Base-by-base conservation (phyloP, 805 yeast genomes). In the Lipomyces orientalis region DNA sequence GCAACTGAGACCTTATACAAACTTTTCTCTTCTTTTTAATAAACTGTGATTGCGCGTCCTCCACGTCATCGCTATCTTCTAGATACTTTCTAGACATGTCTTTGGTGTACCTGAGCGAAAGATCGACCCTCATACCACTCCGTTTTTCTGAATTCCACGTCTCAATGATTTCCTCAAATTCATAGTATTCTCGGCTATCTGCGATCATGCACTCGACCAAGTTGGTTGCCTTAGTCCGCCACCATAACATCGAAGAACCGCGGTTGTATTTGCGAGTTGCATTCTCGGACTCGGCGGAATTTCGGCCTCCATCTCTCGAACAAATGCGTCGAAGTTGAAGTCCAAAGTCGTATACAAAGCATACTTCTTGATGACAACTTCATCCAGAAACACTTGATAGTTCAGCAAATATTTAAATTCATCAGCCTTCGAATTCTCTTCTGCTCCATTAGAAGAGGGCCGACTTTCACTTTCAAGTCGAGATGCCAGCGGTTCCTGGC, bases 261-360 rank as follows among this genome's bases (percentile, higher is more conserved):
- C 49, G 16, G 49, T 39, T 39, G 2, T 39, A 16, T 49, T 49
- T 49, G 52, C 52, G 10, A 49, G 52, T 22, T 9, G 25, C 52
- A 49, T 49, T 0, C 52, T n/a, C 22, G 52, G 52, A 49, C 9
- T 49, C 52, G 3, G 52, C 19, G 52, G 49, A 39, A 39, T 14
- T 12, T 39, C 49, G 12, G 49, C 49, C 49, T 49, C 52, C 14
- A 49, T 49, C 25, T 49, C 52, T 22, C 52, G 25, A 22, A 49
- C 25, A 12, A 49, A 49, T n/a, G 52, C 19, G 52, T 16, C 9
- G 52, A 49, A 49, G 52, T 14, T 49, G 52, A 7, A 49, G 22
- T 49, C 52, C n/a, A 49, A 49, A 8, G 19, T 49, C 52, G 52
- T 49, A 49, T 49, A 49, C n/a, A 49, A 22, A 49, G 52, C 52